Conservation (phyloP, 2,329 filamentous ascomycete species). For the Fusarium napiforme region DNA sequence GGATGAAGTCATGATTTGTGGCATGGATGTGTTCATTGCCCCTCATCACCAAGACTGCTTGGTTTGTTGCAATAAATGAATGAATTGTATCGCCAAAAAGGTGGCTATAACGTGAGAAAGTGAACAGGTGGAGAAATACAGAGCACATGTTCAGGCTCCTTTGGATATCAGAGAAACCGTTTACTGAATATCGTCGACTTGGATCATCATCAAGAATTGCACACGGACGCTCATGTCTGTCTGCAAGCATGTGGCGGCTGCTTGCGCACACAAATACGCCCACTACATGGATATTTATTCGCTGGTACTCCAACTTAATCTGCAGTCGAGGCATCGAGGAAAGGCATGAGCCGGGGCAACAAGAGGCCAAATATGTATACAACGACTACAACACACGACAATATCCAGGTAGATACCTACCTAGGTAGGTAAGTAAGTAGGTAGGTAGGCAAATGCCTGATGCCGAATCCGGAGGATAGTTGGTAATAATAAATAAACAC, state of each 20-base stretch:
- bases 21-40: slow-evolving; percentile 11
- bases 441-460: not conserved
- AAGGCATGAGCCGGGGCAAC: slow-evolving; percentile 18
- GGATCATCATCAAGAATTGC: not conserved
- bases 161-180: not conserved
- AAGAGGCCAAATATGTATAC: not conserved
- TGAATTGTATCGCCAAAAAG: not conserved
- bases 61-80: not conserved
- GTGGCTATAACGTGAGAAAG: not conserved
- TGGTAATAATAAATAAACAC: not conserved
- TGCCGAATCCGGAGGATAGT: not conserved
- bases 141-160: not conserved
- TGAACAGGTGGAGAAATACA: not conserved
- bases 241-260: slow-evolving; percentile 32
- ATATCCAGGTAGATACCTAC: not conserved
- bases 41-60: slow-evolving; percentile 6
- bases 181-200: not conserved
- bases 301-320: not conserved
- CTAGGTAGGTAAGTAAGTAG: too few relatives aligned
- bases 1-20: slow-evolving; percentile 41
- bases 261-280: slow-evolving; percentile 32
- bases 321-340: not conserved
- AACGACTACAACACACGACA: not conserved
- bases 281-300: slow-evolving; percentile 24
- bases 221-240: not conserved